Base-by-base conservation (phyloP, 257 asterid genomes). In the Perilla frutescens region DNA sequence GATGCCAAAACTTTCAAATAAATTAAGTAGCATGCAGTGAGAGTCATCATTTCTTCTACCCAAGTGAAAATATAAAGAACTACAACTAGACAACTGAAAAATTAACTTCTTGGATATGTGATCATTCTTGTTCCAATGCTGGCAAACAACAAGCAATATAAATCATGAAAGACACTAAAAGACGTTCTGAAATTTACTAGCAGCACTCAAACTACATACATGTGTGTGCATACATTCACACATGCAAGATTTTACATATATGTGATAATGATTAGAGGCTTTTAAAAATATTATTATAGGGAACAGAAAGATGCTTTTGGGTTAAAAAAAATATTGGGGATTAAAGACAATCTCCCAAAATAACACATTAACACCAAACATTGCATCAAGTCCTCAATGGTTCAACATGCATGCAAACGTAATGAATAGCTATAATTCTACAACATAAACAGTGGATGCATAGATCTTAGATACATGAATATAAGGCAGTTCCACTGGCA, bases 1-100 rank as follows among this genome's bases (percentile, higher is more conserved):
- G 70, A 64, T 70, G 67, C 75, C 66, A 40, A 63, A 61, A 37
- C 44, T 76, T 41, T 32, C 14, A 51, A 34, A 29, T 26, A 66
- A 34, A n/a, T 39, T 13, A 72, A 34, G 43, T 60, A 67, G 26
- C 73, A 62, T 31, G 70, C 54, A 66, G n/a, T 60, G 4, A 34
- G 58, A 61, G 57, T 29, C 44, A 60, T 12, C 58, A 37, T 31
- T 62, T 62, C 71, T 48, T 68, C 37, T 26, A 66, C 51, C 60
- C 44, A 50, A 51, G 69, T 68, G 62, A 73, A 62, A 26, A 10
- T 13, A 64, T 43, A 49, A 44, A 34, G 40, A 73, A 32, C 49
- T 37, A 60, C 14, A n/a, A 41, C 43, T 68, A 65, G 0, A 15
- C 50, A 3, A 14, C 66, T 37, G 6, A 40, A 34, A 62, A 14